Conservation (phyloP, 805 yeast genomes). For the Phaffomyces thermotolerans region DNA sequence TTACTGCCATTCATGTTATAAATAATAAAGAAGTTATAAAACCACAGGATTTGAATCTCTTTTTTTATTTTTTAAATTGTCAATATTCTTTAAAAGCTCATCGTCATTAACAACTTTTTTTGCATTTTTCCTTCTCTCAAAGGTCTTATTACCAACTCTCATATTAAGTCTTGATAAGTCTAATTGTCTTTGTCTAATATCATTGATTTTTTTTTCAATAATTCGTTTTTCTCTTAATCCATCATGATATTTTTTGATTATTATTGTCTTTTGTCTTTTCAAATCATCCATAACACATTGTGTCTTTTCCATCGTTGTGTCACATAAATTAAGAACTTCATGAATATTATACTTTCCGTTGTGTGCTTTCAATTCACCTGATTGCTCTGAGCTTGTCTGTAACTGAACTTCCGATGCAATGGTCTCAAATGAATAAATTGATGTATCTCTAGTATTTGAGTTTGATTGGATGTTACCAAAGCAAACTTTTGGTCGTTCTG, state of each 20-base stretch:
- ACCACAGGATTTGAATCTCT: no score
- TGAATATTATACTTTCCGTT: conserved; percentile 11
- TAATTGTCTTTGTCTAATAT: conserved; percentile 11
- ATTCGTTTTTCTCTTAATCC: conserved; percentile 11
- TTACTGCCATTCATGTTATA: not conserved
- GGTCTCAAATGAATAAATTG: conserved; percentile 20
- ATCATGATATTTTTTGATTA: conserved; percentile 10
- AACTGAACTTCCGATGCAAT: conserved; percentile 20
- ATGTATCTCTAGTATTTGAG: conserved; percentile 5
- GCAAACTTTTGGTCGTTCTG: conserved; percentile 11
- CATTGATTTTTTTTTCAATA: conserved; percentile 8
- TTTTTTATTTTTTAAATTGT: no score
- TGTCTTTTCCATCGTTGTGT: conserved; percentile 19
- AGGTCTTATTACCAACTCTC: not conserved
- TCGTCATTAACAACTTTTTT: not conserved
- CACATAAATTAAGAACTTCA: conserved; percentile 19
- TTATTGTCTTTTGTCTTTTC: conserved; percentile 19
- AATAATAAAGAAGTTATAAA: not conserved
- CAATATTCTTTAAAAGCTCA: no score
- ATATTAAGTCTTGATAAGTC: conserved; percentile 4
- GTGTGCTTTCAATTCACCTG: not conserved
- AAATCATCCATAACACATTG: conserved; percentile 17
- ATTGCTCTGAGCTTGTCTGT: conserved; percentile 1
- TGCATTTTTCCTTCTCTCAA: not conserved
- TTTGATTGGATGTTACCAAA: conserved; percentile 1